These are phyloP conservation scores for Senecio squalidus DNA, from an alignment of 140 eudicot species.

Conservation along the genomic window DNA sequence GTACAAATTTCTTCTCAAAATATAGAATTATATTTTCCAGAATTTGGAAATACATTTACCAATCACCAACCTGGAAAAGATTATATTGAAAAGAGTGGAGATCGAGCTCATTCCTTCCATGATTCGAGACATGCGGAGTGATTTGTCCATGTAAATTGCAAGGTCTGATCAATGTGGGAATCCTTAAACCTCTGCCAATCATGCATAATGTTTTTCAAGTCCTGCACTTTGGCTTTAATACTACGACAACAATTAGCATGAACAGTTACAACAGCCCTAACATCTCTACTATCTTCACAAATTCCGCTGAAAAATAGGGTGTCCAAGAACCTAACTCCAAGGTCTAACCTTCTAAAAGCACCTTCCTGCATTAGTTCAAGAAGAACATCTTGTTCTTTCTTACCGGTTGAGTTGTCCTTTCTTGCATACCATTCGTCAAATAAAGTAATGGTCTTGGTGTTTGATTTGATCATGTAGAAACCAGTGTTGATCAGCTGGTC, in stretches of 20 bases:
- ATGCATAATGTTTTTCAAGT: slow-evolving; percentile 33
- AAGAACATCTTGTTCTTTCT: slow-evolving; percentile 70
- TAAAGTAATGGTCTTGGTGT: slow-evolving; percentile 41
- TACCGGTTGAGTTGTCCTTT: slow-evolving; percentile 41
- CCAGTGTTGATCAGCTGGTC: slow-evolving; percentile 57
- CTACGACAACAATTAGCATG: slow-evolving; percentile 78
- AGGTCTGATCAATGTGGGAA: background rate
- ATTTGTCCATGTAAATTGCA: slow-evolving; percentile 36
- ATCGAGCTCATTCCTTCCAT: too few relatives aligned
- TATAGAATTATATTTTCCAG: too few relatives aligned
- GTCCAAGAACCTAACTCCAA: slow-evolving; percentile 38
- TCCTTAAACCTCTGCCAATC: slow-evolving; percentile 51
- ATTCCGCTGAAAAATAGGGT: slow-evolving; percentile 53
- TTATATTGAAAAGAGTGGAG: too few relatives aligned
- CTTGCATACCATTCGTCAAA: slow-evolving; percentile 42
- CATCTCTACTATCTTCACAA: slow-evolving; percentile 46
- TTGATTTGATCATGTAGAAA: slow-evolving; percentile 57
- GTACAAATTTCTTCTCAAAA: too few relatives aligned
- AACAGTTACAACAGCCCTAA: slow-evolving; percentile 40
- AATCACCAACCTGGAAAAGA: too few relatives aligned
- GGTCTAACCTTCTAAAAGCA: slow-evolving; percentile 21
- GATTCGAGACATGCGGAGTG: slow-evolving; percentile 36
- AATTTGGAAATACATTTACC: too few relatives aligned
- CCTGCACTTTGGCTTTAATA: slow-evolving; percentile 47
- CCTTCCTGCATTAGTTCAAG: slow-evolving; percentile 29